Percentiles rank a stretch among this genome's conserved stretches.
These are phyloP conservation scores for Teunomyces barrocoloradensis DNA, from an alignment of 805 yeast species.

Conservation along the genomic window DNA sequence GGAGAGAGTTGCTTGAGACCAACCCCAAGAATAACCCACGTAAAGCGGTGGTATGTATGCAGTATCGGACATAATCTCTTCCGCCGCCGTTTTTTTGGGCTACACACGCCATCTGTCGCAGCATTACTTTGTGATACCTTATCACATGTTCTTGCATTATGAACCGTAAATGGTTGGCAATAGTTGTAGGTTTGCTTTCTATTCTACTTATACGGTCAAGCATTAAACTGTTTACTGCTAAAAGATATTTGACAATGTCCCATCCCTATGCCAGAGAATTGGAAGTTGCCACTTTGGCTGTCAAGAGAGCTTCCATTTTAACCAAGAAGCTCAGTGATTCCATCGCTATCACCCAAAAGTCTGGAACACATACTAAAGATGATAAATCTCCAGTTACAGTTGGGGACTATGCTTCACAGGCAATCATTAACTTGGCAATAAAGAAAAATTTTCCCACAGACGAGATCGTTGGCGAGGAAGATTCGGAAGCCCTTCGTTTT, in stretches of 20 bases:
- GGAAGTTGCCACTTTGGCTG: constrained; percentile 82
- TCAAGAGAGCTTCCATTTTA: constrained; percentile 77
- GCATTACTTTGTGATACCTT: neutral
- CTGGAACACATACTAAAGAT: constrained; percentile 68
- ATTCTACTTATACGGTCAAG: constrained; percentile 5
- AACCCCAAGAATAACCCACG: no score
- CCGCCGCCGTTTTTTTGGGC: neutral
- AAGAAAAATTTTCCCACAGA: constrained; percentile 77
- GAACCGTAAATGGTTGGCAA: neutral
- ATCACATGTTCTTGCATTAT: constrained; percentile 10
- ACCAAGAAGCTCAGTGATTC: constrained; percentile 66
- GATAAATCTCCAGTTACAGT: constrained; percentile 95
- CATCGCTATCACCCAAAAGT: constrained; percentile 42
- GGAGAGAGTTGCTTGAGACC: no score
- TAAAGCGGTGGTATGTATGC: no score
- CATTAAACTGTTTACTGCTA: neutral
- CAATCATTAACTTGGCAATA: constrained; percentile 83
- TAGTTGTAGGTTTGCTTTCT: neutral
- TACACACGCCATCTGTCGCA: neutral
- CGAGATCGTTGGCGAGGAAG: constrained; percentile 92
- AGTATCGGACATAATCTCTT: no score
- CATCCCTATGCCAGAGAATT: constrained; percentile 62
- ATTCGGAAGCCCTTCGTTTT: constrained; percentile 60
- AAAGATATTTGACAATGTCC: constrained; percentile 6
- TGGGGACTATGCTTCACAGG: constrained; percentile 97